Evolutionary conservation across 2,329 filamentous ascomycete species (phyloP).

Genomic region (Fusarium virguliforme): DNA sequence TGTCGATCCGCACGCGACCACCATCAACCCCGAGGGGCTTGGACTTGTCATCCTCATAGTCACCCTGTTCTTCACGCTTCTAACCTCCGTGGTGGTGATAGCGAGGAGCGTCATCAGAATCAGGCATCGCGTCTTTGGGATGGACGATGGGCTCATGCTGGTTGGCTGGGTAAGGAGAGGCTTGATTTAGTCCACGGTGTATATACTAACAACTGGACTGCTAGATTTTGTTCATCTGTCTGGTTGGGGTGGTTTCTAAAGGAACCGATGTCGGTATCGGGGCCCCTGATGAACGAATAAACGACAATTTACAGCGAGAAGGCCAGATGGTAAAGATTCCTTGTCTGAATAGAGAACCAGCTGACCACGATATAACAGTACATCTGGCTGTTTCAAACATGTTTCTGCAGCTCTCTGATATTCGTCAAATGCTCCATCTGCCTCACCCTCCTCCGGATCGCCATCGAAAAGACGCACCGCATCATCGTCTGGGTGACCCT

Average conservation of each 20-base stretch:
- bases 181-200: not conserved
- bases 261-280: slow-evolving; percentile 28
- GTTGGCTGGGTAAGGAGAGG: slow-evolving; percentile 32
- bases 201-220: too few relatives aligned
- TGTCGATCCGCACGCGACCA: slow-evolving; percentile 13
- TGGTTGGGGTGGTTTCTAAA: not conserved
- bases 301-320: slow-evolving; percentile 15
- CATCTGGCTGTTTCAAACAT: slow-evolving; percentile 28
- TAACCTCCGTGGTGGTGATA: slow-evolving; percentile 6
- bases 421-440: slow-evolving; percentile 42
- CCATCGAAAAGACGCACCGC: slow-evolving; percentile 29
- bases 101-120: slow-evolving; percentile 24
- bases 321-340: slow-evolving; percentile 25
- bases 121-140: slow-evolving; percentile 25
- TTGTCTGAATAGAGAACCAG: too few relatives aligned
- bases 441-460: slow-evolving; percentile 36
- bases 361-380: slow-evolving; percentile 10
- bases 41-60: slow-evolving; percentile 19
- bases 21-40: slow-evolving; percentile 27
- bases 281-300: slow-evolving; percentile 21
- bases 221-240: slow-evolving; percentile 31
- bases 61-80: slow-evolving; percentile 22
- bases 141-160: slow-evolving; percentile 39
- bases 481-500: slow-evolving; percentile 34
- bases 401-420: slow-evolving; percentile 27